Base-by-base conservation (phyloP, 257 asterid genomes). In the Petrea volubilis region DNA sequence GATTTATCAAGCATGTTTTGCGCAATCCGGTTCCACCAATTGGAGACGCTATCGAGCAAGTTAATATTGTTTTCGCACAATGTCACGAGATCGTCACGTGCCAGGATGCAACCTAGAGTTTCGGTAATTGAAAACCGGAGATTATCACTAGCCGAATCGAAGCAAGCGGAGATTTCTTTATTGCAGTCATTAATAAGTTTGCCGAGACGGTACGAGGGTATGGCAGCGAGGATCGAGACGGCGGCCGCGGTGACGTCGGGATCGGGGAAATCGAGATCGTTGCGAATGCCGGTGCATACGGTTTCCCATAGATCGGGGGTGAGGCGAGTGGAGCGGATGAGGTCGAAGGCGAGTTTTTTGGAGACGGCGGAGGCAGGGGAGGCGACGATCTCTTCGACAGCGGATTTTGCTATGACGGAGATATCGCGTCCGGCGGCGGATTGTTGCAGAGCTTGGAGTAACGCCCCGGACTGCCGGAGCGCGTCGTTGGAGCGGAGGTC, bases 181-280 rank as follows among this genome's bases (percentile, higher is more conserved):
- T 85, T 83, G 69, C 96, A 93, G 47, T 93, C 98, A 28, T 84
- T 68, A 18, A 93, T 93, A 60, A 93, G 91, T 58, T 84, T 90
- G 8, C 96, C 96, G 17, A 92, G 90, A 40, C 97, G 95, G 71
- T 88, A 81, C 36, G 93, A 86, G 13, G 98, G 98, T 55, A 88
- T 85, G 15, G 97, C 98, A 21, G 97, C 87, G 40, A 93, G 95
- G 17, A 93, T 93, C 25, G 98, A 93, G 8, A 93, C 92, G 4
- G 98, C 97, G 18, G 98, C 98, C 12, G 98, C 96, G 1, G 95
- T 87, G 66, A 93, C 98, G 49, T 93, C 98, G 2, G 97, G 97
- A 72, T 93, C 98, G 43, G 98, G 98, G 75, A 93, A 93, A 75
- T 80, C 96, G 62, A 93, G 93, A 78, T 93, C 98, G 77, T 83